These are phyloP conservation scores for Eleusine indica DNA, from an alignment of 176 grass and related monocot species.

Conservation along the genomic window DNA sequence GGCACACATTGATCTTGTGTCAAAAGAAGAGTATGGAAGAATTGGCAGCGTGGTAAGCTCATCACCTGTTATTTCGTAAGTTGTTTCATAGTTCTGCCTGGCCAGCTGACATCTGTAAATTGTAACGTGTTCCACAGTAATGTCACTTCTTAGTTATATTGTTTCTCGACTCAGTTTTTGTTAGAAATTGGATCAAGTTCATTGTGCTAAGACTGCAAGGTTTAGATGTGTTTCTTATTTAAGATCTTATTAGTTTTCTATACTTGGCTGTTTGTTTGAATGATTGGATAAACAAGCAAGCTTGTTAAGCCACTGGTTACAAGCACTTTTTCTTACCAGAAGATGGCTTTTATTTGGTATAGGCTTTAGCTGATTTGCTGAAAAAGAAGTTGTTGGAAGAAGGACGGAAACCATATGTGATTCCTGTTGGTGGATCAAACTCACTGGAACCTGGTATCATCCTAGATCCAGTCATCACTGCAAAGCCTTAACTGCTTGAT, in stretches of 20 bases:
- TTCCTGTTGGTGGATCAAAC: constrained; percentile 98
- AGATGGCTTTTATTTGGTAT: constrained; percentile 2
- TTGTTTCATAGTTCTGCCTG: background rate
- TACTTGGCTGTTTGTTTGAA: background rate
- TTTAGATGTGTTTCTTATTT: background rate
- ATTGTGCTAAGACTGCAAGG: background rate
- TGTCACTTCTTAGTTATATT: background rate
- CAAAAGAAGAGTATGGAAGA: constrained; percentile 90
- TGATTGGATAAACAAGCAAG: background rate
- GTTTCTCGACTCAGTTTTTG: background rate
- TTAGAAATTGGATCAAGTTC: background rate
- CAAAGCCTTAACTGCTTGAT: background rate
- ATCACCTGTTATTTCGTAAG: background rate
- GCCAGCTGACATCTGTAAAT: no score
- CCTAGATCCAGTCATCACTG: background rate
- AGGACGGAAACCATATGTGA: constrained; percentile 90
- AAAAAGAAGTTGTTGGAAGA: constrained; percentile 77
- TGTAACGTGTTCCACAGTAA: background rate
- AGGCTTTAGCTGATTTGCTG: constrained; percentile 86
- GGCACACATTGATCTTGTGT: constrained; percentile 90
- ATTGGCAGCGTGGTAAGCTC: constrained; percentile 81
- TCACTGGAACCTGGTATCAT: constrained; percentile 91
- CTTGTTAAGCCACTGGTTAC: background rate
- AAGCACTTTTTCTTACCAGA: background rate
- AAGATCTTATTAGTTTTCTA: background rate